Conservation (phyloP, 352 stramenopile species). For the Globisporangium okanoganense region DNA sequence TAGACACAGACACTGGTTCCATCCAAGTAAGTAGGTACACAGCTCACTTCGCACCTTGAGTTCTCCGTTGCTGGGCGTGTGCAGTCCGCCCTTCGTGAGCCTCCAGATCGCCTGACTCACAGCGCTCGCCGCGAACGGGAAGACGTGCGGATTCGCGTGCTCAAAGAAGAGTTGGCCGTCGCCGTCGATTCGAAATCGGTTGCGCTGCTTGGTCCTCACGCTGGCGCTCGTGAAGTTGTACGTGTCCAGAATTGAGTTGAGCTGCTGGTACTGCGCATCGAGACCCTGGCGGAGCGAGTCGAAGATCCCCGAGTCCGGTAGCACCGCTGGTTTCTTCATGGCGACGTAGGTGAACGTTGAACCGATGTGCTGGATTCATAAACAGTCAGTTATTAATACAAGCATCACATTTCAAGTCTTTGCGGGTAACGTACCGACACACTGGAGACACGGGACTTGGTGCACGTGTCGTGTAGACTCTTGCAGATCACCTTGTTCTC, state of each 20-base stretch:
- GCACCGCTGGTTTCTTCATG: not conserved
- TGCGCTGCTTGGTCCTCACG: not conserved
- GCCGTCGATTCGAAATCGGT: not conserved
- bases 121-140: not conserved
- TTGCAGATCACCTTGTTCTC: not conserved
- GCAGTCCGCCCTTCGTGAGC: not conserved
- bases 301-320: constrained; percentile 17
- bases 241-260: constrained; percentile 16
- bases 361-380: not conserved
- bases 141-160: not conserved
- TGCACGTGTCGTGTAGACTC: not conserved
- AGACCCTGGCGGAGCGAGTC: constrained; percentile 21
- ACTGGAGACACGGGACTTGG: not conserved
- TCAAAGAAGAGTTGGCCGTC: not conserved
- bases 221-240: constrained; percentile 16
- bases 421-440: not conserved
- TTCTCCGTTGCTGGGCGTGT: not conserved
- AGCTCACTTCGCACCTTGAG: not conserved
- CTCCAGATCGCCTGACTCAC: not conserved
- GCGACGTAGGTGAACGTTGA: not conserved
- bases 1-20: not conserved
- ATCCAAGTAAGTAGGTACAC: not conserved
- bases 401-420: not conserved
- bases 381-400: not conserved
- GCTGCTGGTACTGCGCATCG: constrained; percentile 20